phyloP scores from a whole-genome alignment of 371 early-diverging fungal genomes.

The Saksenaea vasiformis region DNA sequence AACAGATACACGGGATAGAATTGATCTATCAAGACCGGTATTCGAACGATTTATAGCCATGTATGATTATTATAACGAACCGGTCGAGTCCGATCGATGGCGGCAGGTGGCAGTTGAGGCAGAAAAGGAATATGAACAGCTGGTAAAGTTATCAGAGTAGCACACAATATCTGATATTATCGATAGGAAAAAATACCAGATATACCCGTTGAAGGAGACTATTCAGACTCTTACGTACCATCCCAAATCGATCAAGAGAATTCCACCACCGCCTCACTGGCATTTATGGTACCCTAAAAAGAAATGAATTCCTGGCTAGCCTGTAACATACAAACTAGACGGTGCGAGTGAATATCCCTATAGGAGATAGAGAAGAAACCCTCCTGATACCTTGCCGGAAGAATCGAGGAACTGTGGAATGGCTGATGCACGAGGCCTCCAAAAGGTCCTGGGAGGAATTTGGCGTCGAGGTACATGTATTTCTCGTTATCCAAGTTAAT shows the following conservation, averaged over 20 bases:
- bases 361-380: background rate
- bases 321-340: background rate
- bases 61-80: background rate
- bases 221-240: background rate
- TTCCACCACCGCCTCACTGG: background rate
- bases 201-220: background rate
- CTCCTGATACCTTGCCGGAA: background rate
- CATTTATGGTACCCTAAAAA: background rate
- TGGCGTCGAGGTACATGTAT: slow-evolving; percentile 26
- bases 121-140: slow-evolving; percentile 7
- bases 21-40: background rate
- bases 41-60: background rate
- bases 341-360: background rate
- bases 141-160: background rate
- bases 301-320: background rate
- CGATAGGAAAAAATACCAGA: background rate
- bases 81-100: background rate
- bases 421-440: slow-evolving; percentile 25
- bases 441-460: slow-evolving; percentile 24
- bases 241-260: background rate
- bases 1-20: background rate
- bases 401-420: slow-evolving; percentile 2
- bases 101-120: background rate
- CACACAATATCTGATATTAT: background rate
- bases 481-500: background rate